A percentile compares a stretch with the other conserved stretches of the same genome.
Evolutionary conservation across 2,329 filamentous ascomycete genomes (phyloP).

Genomic region (Nemania abortiva): DNA sequence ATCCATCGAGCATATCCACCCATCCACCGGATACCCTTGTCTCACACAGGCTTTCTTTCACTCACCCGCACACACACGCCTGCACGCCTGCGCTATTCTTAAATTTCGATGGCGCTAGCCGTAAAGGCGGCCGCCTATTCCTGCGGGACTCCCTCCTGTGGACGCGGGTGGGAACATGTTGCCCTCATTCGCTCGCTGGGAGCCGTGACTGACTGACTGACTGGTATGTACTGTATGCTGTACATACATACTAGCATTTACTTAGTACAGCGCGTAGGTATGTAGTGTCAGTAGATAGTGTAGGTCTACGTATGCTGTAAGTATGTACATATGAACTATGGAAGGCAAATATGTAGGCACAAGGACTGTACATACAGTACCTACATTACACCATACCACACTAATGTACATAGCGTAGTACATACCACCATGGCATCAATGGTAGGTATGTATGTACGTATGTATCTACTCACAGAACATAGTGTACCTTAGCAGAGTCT

Average conservation of each 20-base stretch:
- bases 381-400: not conserved
- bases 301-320: too few species aligned
- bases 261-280: not conserved
- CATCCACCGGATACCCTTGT: conserved; percentile 46
- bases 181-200: not conserved
- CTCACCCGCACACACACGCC: conserved; percentile 37
- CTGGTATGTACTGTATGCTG: conserved; percentile 9
- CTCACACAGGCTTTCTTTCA: conserved; percentile 49
- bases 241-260: not conserved
- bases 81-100: conserved; percentile 52
- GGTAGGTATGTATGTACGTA: not conserved
- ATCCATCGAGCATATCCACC: conserved; percentile 30
- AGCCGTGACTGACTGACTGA: conserved; percentile 25
- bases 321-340: not conserved
- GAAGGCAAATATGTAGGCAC: too few species aligned
- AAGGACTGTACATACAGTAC: not conserved
- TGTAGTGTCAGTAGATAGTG: not conserved
- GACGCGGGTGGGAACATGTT: conserved; percentile 34
- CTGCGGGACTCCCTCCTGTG: conserved; percentile 23
- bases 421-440: too few species aligned
- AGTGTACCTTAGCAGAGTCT: not conserved
- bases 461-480: too few species aligned
- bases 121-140: conserved; percentile 47
- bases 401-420: not conserved
- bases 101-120: conserved; percentile 52